Evolutionary conservation across 192 early-diverging fungal species (phyloP).

Genomic region (Globomyces pollinis-pini): DNA sequence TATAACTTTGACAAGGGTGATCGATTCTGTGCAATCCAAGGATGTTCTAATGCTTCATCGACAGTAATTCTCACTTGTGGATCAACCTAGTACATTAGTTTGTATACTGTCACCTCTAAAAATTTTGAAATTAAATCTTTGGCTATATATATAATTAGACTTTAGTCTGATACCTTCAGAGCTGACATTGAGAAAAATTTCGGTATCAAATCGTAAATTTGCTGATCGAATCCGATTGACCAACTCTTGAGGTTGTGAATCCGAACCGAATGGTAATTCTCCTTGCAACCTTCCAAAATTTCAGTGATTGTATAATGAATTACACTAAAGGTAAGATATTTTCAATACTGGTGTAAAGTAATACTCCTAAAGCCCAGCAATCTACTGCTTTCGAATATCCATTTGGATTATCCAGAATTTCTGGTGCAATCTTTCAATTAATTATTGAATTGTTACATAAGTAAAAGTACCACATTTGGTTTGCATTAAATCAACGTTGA

Average conservation of each 20-base stretch:
- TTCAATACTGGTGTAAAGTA: not conserved
- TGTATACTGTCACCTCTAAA: too few species aligned
- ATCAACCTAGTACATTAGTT: not conserved
- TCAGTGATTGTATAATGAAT: too few species aligned
- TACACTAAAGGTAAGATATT: not conserved
- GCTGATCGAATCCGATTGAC: not conserved
- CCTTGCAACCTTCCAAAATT: not conserved
- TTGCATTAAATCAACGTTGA: not conserved
- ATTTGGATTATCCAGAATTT: not conserved
- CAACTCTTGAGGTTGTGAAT: not conserved
- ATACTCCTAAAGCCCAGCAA: constrained; percentile 9
- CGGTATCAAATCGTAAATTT: not conserved
- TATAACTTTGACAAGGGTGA: not conserved
- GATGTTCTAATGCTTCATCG: constrained; percentile 6
- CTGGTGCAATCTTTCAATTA: too few species aligned
- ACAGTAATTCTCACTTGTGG: not conserved
- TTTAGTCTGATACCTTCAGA: too few species aligned
- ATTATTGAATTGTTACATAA: too few species aligned
- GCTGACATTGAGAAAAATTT: too few species aligned
- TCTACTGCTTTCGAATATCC: constrained; percentile 9
- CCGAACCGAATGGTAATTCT: not conserved
- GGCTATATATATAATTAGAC: not conserved
- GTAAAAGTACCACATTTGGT: constrained; percentile 6
- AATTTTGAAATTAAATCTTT: not conserved
- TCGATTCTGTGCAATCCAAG: not conserved